Conservation (phyloP, 345 rosid species). For the Aethionema arabicum region DNA sequence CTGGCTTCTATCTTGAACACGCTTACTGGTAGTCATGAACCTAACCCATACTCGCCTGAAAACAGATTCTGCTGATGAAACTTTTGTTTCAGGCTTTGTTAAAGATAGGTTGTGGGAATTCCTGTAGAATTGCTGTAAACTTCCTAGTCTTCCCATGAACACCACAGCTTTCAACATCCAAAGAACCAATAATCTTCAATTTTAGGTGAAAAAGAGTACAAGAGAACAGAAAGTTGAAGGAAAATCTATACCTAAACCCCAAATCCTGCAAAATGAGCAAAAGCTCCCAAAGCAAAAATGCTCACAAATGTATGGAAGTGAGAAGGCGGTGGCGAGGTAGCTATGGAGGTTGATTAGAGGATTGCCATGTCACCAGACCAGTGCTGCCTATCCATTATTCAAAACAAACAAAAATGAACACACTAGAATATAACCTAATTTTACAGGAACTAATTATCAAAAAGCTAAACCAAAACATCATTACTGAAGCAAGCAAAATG, state of each 20-base stretch:
- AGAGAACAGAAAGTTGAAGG: neutral
- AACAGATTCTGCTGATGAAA: slow-evolving; percentile 15
- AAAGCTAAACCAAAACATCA: too few species aligned
- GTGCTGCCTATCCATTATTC: too few species aligned
- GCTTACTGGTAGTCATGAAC: slow-evolving; percentile 71
- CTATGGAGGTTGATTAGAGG: too few species aligned
- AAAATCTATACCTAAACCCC: neutral
- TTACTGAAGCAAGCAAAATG: too few species aligned
- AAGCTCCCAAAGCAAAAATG: too few species aligned
- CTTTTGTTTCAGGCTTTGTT: slow-evolving; percentile 42
- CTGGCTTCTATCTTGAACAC: slow-evolving; percentile 76
- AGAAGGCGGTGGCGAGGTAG: too few species aligned
- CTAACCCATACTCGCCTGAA: slow-evolving; percentile 43
- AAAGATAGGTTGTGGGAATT: slow-evolving; percentile 41
- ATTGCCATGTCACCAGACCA: too few species aligned
- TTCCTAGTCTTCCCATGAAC: slow-evolving; percentile 12
- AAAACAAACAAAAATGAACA: too few species aligned
- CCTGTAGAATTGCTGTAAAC: neutral
- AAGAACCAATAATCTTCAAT: slow-evolving; percentile 6
- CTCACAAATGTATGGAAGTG: too few species aligned
- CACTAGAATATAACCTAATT: too few species aligned
- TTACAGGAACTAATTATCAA: too few species aligned
- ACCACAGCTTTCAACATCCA: neutral
- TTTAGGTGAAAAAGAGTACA: neutral
- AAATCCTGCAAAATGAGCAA: neutral